Percentiles rank a stretch among this genome's conserved stretches.
Conservation (phyloP, 208 protist species). For the Crithidia acanthocephali region DNA sequence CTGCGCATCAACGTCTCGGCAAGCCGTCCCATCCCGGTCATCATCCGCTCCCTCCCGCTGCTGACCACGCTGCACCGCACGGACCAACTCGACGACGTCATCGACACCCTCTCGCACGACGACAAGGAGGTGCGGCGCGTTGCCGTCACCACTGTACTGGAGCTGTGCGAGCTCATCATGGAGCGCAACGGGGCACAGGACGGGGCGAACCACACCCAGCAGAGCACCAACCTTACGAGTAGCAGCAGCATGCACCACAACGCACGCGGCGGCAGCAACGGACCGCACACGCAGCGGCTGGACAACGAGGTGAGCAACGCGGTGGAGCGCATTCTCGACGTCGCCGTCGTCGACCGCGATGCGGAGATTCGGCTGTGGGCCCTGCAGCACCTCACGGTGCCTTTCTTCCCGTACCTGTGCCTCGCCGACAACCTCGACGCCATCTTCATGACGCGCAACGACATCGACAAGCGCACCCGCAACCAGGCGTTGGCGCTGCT, state of each 20-base stretch:
- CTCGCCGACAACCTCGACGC: slow-evolving; percentile 81
- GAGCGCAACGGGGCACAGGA: slow-evolving; percentile 17
- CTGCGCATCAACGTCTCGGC: slow-evolving; percentile 59
- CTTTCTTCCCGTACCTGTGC: slow-evolving; percentile 82
- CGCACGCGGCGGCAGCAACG: background rate
- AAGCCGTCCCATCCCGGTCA: slow-evolving; percentile 36
- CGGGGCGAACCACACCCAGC: background rate
- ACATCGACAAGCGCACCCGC: slow-evolving; percentile 57
- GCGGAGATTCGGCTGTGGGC: slow-evolving; percentile 68
- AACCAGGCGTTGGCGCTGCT: slow-evolving; percentile 74
- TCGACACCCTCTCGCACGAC: slow-evolving; percentile 85
- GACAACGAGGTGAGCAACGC: slow-evolving; percentile 66
- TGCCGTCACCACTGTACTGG: slow-evolving; percentile 65
- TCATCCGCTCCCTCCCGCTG: slow-evolving; percentile 75
- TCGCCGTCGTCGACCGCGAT: slow-evolving; percentile 79
- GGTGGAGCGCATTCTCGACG: slow-evolving; percentile 82
- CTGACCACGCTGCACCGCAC: slow-evolving; percentile 73
- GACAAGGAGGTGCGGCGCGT: slow-evolving; percentile 57
- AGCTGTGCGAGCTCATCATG: slow-evolving; percentile 74
- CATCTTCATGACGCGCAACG: slow-evolving; percentile 85
- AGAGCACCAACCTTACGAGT: background rate
- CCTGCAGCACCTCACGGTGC: slow-evolving; percentile 54
- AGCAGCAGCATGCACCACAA: too few relatives aligned
- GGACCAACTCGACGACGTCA: slow-evolving; percentile 65
- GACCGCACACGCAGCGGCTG: slow-evolving; percentile 36